phyloP scores from a whole-genome alignment of 140 eudicot species.

The Bidens hawaiensis region DNA sequence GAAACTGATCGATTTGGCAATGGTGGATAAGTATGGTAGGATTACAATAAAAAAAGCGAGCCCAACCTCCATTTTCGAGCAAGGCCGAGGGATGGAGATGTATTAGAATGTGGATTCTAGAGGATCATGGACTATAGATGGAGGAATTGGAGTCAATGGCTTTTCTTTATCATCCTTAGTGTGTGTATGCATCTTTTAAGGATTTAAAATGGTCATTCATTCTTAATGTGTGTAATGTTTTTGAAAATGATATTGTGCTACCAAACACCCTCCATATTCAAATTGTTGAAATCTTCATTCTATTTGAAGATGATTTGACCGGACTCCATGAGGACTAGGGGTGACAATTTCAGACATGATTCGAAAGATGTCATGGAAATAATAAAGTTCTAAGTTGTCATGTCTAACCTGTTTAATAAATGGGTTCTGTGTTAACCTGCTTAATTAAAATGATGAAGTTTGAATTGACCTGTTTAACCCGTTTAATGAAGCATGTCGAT shows the following conservation, averaged over 20 bases:
- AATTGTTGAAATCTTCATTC: background rate
- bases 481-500: no score
- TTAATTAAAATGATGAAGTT: no score
- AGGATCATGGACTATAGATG: conserved; percentile 15
- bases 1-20: conserved; percentile 34
- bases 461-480: background rate
- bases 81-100: background rate
- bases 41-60: conserved; percentile 11
- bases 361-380: no score
- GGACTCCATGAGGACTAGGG: no score
- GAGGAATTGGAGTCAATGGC: conserved; percentile 7
- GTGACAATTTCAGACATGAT: background rate
- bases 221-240: background rate
- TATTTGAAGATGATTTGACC: background rate
- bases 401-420: no score
- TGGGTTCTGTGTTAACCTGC: background rate
- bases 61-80: conserved; percentile 15
- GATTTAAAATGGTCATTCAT: background rate
- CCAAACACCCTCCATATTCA: background rate
- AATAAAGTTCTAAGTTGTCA: background rate
- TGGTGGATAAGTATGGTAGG: conserved; percentile 14
- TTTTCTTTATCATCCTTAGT: conserved; percentile 7
- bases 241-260: background rate
- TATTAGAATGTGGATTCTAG: background rate
- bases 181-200: conserved; percentile 18